These are phyloP conservation scores for Clarireedia homoeocarpa DNA, from an alignment of 2,329 filamentous ascomycete species.

Conservation along the genomic window DNA sequence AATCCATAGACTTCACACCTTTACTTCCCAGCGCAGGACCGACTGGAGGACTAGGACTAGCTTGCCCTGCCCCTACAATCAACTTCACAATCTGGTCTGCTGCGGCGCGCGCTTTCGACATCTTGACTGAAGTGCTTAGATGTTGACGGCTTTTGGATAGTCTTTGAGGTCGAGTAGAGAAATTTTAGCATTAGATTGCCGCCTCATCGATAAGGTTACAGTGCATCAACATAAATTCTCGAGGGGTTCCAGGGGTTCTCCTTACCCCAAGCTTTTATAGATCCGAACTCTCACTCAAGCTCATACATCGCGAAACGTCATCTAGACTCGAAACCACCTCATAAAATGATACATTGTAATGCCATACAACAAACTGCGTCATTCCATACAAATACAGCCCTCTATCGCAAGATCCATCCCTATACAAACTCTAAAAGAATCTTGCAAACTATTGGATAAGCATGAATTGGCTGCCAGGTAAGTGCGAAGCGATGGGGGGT, in stretches of 20 bases:
- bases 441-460: neutral
- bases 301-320: neutral
- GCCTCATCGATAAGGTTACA: slow-evolving; percentile 8
- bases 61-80: slow-evolving; percentile 93
- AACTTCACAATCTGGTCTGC: slow-evolving; percentile 82
- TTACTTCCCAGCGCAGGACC: slow-evolving; percentile 94
- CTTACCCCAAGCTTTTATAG: slow-evolving; percentile 1
- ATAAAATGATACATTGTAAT: neutral
- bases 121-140: slow-evolving; percentile 14
- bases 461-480: neutral
- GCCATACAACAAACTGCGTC: slow-evolving; percentile 2
- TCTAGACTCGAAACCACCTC: neutral
- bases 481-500: slow-evolving; percentile 7
- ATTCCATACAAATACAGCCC: neutral
- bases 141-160: neutral
- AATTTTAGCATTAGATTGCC: neutral
- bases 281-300: neutral
- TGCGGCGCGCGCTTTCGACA: slow-evolving; percentile 29
- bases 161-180: neutral
- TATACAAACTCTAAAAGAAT: neutral
- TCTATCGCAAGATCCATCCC: slow-evolving; percentile 4
- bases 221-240: neutral
- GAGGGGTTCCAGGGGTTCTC: neutral
- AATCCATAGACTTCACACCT: slow-evolving; percentile 99
- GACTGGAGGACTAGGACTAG: slow-evolving; percentile 88